Evolutionary conservation across 768 basidiomycete genomes (phyloP), one percentile per base, ranked within the genome.

Genomic region (Tricholoma matsutake): DNA sequence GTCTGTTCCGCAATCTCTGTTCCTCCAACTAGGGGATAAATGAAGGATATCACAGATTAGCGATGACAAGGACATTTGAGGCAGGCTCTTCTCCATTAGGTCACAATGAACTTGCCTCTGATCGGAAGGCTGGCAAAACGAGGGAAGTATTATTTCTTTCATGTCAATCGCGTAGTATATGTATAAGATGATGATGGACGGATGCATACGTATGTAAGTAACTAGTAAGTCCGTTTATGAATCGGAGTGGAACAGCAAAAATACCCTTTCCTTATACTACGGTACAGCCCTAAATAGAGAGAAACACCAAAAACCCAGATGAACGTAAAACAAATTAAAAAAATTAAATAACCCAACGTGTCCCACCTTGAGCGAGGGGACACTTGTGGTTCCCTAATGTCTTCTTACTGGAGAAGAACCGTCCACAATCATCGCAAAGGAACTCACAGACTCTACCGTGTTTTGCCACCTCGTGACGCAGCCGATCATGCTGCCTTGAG

Each of bases 381-480:
- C 83, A 85, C 67, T 81, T 83, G 68, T 85, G 83, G 56, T 83
- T 84, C 5, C 78, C 80, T 35, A 83, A 68, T 1, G 83, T 83
- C 65, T 81, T 81, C 64, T 78, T 74, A 2, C 80, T 76, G 10
- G 82, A 83, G 69, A 84, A 85, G 68, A 84, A 83, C 10, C 82
- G 73, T 16, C 79, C 78, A 61, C 83, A 85, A 1, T 79, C 78
- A 9, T 78, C 73, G 63, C 83, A 85, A 1, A 72, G 69, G 67
- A 81, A 83, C 62, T 84, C 83, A 72, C 83, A 85, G 47, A 83
- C 64, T 64, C 83, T 83, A 13, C 81, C 80, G 61, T 85, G 83
- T 67, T 85, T 83, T 8, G 81, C 79, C 5, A 85, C 83, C 68
- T 85, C 83, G 61, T 85, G 83, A 57, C 83, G 78, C 11, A 85